A percentile compares a stretch with the other conserved stretches of the same genome.
phyloP scores from a whole-genome alignment of 1,284 basidiomycete genomes.

The Papiliotrema fonsecae region DNA sequence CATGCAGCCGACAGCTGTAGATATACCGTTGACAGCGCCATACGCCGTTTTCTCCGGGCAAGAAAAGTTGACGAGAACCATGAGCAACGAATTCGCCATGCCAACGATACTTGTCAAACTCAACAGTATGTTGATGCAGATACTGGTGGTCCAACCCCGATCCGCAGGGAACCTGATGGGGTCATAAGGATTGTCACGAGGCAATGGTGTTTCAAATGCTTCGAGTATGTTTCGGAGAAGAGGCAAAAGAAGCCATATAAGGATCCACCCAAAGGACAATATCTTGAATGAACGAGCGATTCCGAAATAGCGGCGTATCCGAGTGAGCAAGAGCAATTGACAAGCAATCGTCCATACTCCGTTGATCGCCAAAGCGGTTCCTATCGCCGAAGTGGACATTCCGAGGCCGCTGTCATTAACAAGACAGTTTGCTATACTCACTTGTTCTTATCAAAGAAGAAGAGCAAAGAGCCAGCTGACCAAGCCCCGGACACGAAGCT shows the following conservation, averaged over 20 bases:
- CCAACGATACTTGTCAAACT: slow-evolving; percentile 31
- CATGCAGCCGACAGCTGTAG: slow-evolving; percentile 40
- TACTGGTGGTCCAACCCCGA: slow-evolving; percentile 29
- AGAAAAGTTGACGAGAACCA: slow-evolving; percentile 41
- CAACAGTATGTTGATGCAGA: slow-evolving; percentile 34
- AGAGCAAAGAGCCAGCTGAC: slow-evolving; percentile 37
- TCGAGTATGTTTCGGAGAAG: slow-evolving; percentile 29
- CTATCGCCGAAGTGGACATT: slow-evolving; percentile 41
- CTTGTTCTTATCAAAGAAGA: slow-evolving; percentile 41
- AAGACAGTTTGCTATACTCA: slow-evolving; percentile 16
- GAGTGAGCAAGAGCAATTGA: slow-evolving; percentile 39
- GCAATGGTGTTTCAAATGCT: slow-evolving; percentile 23
- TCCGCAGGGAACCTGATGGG: slow-evolving; percentile 17
- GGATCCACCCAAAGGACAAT: slow-evolving; percentile 35
- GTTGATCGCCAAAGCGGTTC: slow-evolving; percentile 40
- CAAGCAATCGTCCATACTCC: slow-evolving; percentile 41
- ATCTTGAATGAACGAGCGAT: slow-evolving; percentile 32
- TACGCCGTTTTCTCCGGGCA: slow-evolving; percentile 38
- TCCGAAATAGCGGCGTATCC: slow-evolving; percentile 34
- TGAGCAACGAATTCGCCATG: slow-evolving; percentile 30
- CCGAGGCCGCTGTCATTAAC: slow-evolving; percentile 27
- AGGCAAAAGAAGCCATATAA: slow-evolving; percentile 37
- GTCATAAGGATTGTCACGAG: slow-evolving; percentile 5
- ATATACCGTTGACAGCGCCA: slow-evolving; percentile 44
- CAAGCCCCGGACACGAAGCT: slow-evolving; percentile 40